Evolutionary conservation across 78 protist species (phyloP), one percentile per base, ranked within the genome.

Genomic region (Dictyostelium firmibasis): DNA sequence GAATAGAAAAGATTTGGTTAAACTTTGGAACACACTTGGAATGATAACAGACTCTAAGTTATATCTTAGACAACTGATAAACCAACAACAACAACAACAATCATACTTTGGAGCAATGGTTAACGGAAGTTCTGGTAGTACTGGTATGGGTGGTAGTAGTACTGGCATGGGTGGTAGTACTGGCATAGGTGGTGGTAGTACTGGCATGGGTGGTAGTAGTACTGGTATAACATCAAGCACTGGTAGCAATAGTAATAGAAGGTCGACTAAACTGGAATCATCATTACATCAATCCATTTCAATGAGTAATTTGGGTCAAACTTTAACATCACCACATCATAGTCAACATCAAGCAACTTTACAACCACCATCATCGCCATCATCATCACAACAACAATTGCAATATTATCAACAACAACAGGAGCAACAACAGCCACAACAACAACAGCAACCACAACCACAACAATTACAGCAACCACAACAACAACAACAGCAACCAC

Each of bases 1-100:
- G n/a, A 64, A 89, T 70, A 89, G 94, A 81, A 89, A 77, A 57
- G 94, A 89, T 70, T 67, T 89, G 14, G 87, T 89, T 8, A 89
- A 81, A 67, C 72, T 89, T 47, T 89, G 94, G 94, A 35, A 75
- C 1, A 36, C 67, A 7, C 31, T 89, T 3, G 29, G 41, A n/a
- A 43, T 69, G 81, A 44, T 89, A 25, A 89, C 94, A 43, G 94
- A 89, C 70, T 18, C 81, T 2, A 89, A 81, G 57, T 20, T 89
- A n/a, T 89, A n/a, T 67, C 14, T 38, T 4, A 82, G 35, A 57
- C 38, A 82, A 8, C 35, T 33, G 16, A 36, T 50, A 36, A 75
- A 27, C 13, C 31, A 38, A 77, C 60, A 77, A 41, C 29, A 77
- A 9, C 81, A 74, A 41, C 60, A 75, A 75, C 47, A 75, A 75